Evolutionary conservation across 805 yeast species (phyloP).

Genomic region (Wickerhamiella occidentalis): DNA sequence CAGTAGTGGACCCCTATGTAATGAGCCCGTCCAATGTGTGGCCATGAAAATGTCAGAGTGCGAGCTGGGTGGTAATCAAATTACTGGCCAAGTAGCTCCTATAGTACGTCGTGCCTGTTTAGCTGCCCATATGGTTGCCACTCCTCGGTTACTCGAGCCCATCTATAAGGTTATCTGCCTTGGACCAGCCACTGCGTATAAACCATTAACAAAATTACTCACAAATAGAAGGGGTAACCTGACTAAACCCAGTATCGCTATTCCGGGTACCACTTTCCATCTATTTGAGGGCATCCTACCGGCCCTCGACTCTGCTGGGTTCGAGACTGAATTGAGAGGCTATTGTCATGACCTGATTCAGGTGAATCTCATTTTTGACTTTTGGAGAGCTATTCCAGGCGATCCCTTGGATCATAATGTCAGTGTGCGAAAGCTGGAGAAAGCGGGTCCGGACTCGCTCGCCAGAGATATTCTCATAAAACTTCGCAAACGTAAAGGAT

Average conservation of each 20-base stretch:
- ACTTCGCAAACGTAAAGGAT: conserved; percentile 79
- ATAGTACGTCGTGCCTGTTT: conserved; percentile 76
- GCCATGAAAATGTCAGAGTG: conserved; percentile 24
- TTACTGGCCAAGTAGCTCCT: conserved; percentile 65
- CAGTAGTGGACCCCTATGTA: conserved; percentile 86
- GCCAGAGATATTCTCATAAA: conserved; percentile 86
- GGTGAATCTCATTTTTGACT: conserved; percentile 50
- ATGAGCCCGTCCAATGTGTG: conserved; percentile 54
- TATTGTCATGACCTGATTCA: conserved; percentile 69
- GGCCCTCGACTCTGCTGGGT: conserved; percentile 79
- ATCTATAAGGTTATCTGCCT: conserved; percentile 48
- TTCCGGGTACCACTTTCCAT: conserved; percentile 63
- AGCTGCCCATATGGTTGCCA: conserved; percentile 62
- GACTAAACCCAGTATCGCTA: conserved; percentile 33
- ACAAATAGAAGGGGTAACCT: conserved; percentile 59
- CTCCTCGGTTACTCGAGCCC: conserved; percentile 77
- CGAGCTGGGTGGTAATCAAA: conserved; percentile 38
- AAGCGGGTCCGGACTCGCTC: conserved; percentile 56
- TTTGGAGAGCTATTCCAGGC: conserved; percentile 79
- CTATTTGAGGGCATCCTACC: conserved; percentile 59
- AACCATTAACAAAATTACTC: conserved; percentile 40
- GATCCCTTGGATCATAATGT: conserved; percentile 69
- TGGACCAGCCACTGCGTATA: conserved; percentile 39
- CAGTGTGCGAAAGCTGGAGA: conserved; percentile 54
- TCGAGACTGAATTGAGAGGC: conserved; percentile 73